Evolutionary conservation across 2,329 filamentous ascomycete species (phyloP), one percentile per base, ranked within the genome.

Genomic region (Exophiala calicioides): DNA sequence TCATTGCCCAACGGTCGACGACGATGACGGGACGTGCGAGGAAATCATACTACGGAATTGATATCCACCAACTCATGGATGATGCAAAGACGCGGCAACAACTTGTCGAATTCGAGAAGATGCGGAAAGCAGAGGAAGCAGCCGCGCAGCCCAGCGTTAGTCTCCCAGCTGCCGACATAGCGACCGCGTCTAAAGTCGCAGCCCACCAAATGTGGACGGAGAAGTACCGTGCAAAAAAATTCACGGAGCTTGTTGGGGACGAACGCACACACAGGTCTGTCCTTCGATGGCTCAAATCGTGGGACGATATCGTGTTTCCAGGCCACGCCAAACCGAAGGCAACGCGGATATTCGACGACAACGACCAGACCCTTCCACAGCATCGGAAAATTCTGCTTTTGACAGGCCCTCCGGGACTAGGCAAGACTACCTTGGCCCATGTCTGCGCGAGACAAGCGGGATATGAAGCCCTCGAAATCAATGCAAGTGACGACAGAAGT

Each of bases 401-500:
- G 12, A 90, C 91, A 1, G 94, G 93, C 0, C 90, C 93, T 0
- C 93, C 93, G 0, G 93, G 93, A 2, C 73, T 98, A 8, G 93
- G 93, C 20, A 98, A 98, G 72, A 98, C 93, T 0, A 98, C 93
- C 0, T 68, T 98, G 36, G 93, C 93, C 1, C 93, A 98, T 67
- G 93, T 98, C 0, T 97, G 93, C 64, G 94, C 94, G 0, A 84
- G 78, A 58, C 93, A 98, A 68, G 93, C 93, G 4, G 93, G 93
- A 0, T 98, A 98, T 60, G 93, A 97, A 61, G 87, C 95, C 1
- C 80, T 97, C 63, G 93, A 98, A 65, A 95, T 98, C 69, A 98
- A 98, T 60, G 93, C 94, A 6, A 97, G 91, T 60, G 93, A 98
- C 62, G 94, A 98, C 63, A 80, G 93, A 60, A 95, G 89, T 62